Base-by-base conservation (phyloP, 2,329 filamentous ascomycete genomes). In the Phyllosticta paracitricarpa region DNA sequence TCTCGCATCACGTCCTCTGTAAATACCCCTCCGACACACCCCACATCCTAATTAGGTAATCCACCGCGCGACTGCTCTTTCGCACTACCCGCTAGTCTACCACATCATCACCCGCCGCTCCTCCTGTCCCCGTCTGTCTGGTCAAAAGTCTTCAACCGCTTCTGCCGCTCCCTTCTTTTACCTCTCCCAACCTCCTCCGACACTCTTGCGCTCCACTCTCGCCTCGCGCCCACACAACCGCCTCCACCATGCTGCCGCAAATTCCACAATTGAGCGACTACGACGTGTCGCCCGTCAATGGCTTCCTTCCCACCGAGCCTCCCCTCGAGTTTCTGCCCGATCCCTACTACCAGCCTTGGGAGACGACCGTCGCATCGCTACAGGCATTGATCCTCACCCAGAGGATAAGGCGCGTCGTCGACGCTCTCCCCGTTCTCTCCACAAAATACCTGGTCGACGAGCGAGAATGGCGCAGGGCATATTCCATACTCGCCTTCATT, bases 341-440 rank as follows among this genome's bases (percentile, higher is more conserved):
- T 70, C 84, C 88, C 2, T 97, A 97, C 79, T 99, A 97, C 76
- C 87, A 89, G 74, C 90, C 91, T 71, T 99, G 94, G 94, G 94
- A 99, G 77, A 84, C 88, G 54, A 82, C 97, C 57, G 84, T 88
- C 35, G 83, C 86, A 66, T 97, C 96, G 70, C 81, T 99, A 30
- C 94, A 97, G 76, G 85, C 87, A 12, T 79, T 97, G 63, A 86
- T 97, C 58, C 82, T 97, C 61, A 95, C 87, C 75, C 90, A 88
- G 73, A 86, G 92, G 63, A 80, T 99, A 65, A 87, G 91, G 54
- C 83, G 85, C 57, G 84, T 92, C 63, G 83, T 97, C 63, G 87
- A 97, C 67, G 81, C 82, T 54, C 82, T 99, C 63, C 91, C 93
- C 7, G 80, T 96, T 60, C 84, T 99, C 64, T 91, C 89, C 59